A percentile compares a stretch with the other conserved stretches of the same genome.
phyloP scores from a whole-genome alignment of 352 stramenopile genomes.

The Pythium folliculosum region DNA sequence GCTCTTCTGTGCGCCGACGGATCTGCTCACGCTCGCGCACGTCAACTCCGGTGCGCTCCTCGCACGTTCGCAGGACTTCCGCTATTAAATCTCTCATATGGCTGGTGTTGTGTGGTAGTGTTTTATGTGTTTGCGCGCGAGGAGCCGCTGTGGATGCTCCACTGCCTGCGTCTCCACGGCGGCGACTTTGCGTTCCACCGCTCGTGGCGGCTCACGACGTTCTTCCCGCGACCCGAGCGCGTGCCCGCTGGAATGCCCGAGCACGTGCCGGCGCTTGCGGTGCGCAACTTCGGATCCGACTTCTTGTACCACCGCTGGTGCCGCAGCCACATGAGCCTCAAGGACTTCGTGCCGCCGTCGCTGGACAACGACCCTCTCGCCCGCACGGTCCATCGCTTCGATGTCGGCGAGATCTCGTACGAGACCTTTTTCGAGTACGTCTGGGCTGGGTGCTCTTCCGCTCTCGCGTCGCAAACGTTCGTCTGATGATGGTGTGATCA shows the following conservation, averaged over 20 bases:
- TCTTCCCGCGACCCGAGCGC: slow-evolving; percentile 53
- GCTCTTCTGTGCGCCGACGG: slow-evolving; percentile 63
- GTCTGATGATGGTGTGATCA: background rate
- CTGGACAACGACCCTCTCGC: slow-evolving; percentile 46
- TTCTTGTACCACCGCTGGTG: slow-evolving; percentile 89
- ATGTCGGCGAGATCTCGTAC: slow-evolving; percentile 62
- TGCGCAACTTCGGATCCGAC: slow-evolving; percentile 65
- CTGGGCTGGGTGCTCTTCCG: background rate
- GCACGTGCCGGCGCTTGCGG: slow-evolving; percentile 30
- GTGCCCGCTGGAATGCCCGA: slow-evolving; percentile 24
- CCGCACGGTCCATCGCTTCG: slow-evolving; percentile 55
- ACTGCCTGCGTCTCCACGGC: slow-evolving; percentile 68
- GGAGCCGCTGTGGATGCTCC: slow-evolving; percentile 82
- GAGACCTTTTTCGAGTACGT: slow-evolving; percentile 72
- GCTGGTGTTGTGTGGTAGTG: slow-evolving; percentile 31
- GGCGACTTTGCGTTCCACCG: slow-evolving; percentile 66
- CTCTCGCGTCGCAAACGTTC: background rate
- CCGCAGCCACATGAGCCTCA: slow-evolving; percentile 76
- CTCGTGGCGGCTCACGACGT: slow-evolving; percentile 81
- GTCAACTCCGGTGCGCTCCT: slow-evolving; percentile 65
- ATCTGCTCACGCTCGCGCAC: slow-evolving; percentile 63
- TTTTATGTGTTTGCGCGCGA: slow-evolving; percentile 83
- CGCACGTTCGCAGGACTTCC: background rate
- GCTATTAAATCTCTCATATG: background rate
- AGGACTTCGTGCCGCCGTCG: slow-evolving; percentile 48